Conservation (phyloP, 805 yeast species). For the Zygosaccharomyces bisporus region DNA sequence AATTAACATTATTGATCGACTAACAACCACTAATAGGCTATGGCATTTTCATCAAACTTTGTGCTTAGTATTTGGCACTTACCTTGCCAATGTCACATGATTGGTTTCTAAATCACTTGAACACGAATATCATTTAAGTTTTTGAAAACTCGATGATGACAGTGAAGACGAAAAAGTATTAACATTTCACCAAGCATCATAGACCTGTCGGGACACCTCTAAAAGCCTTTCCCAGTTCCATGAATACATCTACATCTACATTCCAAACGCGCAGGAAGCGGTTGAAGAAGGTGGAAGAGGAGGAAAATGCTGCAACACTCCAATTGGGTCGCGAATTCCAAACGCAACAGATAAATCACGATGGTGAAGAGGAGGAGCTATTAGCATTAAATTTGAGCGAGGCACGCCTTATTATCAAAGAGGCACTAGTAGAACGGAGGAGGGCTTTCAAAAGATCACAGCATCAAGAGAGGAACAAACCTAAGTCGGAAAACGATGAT, state of each 20-base stretch:
- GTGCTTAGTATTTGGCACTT: not conserved
- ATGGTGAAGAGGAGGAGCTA: constrained; percentile 70
- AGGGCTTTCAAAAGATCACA: constrained; percentile 46
- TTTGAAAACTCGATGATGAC: too few species aligned
- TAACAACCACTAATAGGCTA: not conserved
- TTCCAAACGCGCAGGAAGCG: constrained; percentile 80
- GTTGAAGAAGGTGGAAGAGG: constrained; percentile 66
- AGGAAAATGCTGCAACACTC: constrained; percentile 85
- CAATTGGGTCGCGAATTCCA: constrained; percentile 93
- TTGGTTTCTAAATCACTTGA: not conserved
- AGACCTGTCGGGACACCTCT: not conserved
- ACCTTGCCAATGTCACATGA: not conserved
- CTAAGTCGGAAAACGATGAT: constrained; percentile 30
- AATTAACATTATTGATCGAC: too few species aligned
- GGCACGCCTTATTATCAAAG: constrained; percentile 83
- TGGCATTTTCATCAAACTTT: too few species aligned
- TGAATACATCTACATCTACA: constrained; percentile 90
- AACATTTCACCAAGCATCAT: too few species aligned
- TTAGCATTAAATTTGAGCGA: constrained; percentile 86
- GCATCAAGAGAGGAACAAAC: constrained; percentile 16
- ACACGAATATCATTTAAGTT: not conserved
- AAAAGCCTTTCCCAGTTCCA: constrained; percentile 24
- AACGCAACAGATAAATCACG: constrained; percentile 71
- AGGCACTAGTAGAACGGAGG: constrained; percentile 76
- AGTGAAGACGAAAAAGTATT: not conserved